Evolutionary conservation across 495 filamentous ascomycete species (phyloP).

Genomic region (Terfezia claveryi): DNA sequence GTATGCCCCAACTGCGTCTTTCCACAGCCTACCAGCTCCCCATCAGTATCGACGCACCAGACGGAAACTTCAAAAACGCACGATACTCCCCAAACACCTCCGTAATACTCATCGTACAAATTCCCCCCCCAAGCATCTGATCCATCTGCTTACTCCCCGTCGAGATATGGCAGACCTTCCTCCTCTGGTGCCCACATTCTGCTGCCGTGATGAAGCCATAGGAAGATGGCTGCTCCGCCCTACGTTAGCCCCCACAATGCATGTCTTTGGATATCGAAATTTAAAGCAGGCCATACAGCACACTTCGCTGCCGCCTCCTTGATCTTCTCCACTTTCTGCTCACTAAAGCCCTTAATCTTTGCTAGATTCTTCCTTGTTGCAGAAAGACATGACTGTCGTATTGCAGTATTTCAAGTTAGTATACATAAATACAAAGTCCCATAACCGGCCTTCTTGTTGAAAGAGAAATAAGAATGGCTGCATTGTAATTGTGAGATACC

Average conservation of each 20-base stretch:
- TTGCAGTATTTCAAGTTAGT: no score
- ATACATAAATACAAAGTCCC: no score
- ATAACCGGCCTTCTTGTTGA: no score
- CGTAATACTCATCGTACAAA: slow-evolving; percentile 62
- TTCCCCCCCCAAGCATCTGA: slow-evolving; percentile 48
- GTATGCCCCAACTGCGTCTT: slow-evolving; percentile 52
- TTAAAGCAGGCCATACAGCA: slow-evolving; percentile 26
- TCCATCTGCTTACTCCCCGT: slow-evolving; percentile 62
- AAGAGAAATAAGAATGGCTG: no score
- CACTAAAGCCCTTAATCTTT: slow-evolving; percentile 63
- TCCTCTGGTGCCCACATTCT: slow-evolving; percentile 46
- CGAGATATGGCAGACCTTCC: slow-evolving; percentile 44
- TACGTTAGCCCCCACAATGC: not conserved
- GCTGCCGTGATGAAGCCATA: slow-evolving; percentile 58
- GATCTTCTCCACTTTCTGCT: slow-evolving; percentile 62
- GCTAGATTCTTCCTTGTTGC: slow-evolving; percentile 42
- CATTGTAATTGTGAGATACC: slow-evolving; percentile 21
- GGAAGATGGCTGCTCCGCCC: slow-evolving; percentile 30
- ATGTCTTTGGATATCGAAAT: not conserved
- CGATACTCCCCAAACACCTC: slow-evolving; percentile 59
- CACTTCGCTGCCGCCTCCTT: slow-evolving; percentile 58
- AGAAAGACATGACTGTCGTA: slow-evolving; percentile 4
- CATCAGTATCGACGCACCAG: not conserved
- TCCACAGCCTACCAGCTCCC: slow-evolving; percentile 31
- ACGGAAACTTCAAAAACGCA: slow-evolving; percentile 6